Percentiles rank a stretch among this genome's conserved stretches.
Conservation (phyloP, 352 stramenopile species). For the Phytophthora idaei region DNA sequence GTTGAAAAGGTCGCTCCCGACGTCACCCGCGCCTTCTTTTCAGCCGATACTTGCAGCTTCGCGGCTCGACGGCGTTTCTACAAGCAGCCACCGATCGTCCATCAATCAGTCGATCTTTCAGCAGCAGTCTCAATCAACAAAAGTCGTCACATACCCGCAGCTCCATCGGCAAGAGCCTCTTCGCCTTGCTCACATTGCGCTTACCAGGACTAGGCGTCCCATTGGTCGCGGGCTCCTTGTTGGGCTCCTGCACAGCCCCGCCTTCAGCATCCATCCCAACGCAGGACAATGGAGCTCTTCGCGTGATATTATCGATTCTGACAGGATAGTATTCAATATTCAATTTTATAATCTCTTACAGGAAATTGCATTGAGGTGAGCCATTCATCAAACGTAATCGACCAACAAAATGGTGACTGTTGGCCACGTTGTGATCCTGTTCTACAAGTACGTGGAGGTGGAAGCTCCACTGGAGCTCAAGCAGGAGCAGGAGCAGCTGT, state of each 20-base stretch:
- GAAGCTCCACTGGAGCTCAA: slow-evolving; percentile 41
- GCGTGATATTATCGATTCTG: slow-evolving; percentile 1
- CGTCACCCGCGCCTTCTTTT: slow-evolving; percentile 16
- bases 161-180: slow-evolving; percentile 74
- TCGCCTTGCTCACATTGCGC: slow-evolving; percentile 41
- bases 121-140: not conserved
- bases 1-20: not conserved
- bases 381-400: slow-evolving; percentile 25
- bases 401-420: slow-evolving; percentile 24
- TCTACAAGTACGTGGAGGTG: slow-evolving; percentile 81
- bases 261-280: slow-evolving; percentile 15
- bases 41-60: slow-evolving; percentile 48
- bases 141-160: slow-evolving; percentile 51
- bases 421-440: slow-evolving; percentile 67
- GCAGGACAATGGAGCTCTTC: slow-evolving; percentile 15
- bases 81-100: slow-evolving; percentile 3
- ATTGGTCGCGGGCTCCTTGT: slow-evolving; percentile 12
- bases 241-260: slow-evolving; percentile 13
- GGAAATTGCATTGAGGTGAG: not conserved
- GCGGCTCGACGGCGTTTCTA: slow-evolving; percentile 69
- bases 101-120: slow-evolving; percentile 21
- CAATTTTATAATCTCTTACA: not conserved
- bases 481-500: slow-evolving; percentile 57
- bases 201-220: slow-evolving; percentile 22
- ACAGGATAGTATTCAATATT: not conserved